These are phyloP conservation scores for Lantana camara DNA, from an alignment of 257 asterid genomes.

Conservation along the genomic window DNA sequence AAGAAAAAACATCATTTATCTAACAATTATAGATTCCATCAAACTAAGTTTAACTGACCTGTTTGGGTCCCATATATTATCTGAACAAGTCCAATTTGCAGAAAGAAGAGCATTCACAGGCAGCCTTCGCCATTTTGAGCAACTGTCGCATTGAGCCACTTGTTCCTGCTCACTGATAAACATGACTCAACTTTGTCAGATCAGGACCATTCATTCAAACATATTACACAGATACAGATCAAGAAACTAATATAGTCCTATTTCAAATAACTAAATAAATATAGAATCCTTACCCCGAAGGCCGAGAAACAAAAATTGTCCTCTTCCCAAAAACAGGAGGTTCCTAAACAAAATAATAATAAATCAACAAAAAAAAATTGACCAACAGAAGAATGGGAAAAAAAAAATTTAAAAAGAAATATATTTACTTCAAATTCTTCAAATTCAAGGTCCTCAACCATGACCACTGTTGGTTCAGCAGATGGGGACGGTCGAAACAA, in stretches of 20 bases:
- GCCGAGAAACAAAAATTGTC: slow-evolving; percentile 67
- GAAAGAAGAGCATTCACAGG: slow-evolving; percentile 74
- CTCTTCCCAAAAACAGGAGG: slow-evolving; percentile 93
- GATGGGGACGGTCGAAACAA: slow-evolving; percentile 79
- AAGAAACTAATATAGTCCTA: too few species aligned
- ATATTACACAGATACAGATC: background rate
- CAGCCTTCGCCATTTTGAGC: slow-evolving; percentile 89
- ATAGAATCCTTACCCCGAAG: slow-evolving; percentile 72
- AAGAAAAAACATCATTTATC: background rate
- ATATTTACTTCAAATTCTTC: slow-evolving; percentile 78
- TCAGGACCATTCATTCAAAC: slow-evolving; percentile 3
- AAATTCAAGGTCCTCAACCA: slow-evolving; percentile 71
- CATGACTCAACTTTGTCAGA: slow-evolving; percentile 28
- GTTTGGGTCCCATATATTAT: slow-evolving; percentile 69
- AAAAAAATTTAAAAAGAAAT: background rate
- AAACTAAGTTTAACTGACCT: slow-evolving; percentile 45
- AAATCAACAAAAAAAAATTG: background rate
- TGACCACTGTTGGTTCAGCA: slow-evolving; percentile 54
- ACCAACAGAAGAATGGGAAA: background rate
- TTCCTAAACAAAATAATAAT: slow-evolving; percentile 50
- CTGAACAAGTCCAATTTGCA: slow-evolving; percentile 81
- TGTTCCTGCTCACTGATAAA: slow-evolving; percentile 82
- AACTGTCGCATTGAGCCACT: slow-evolving; percentile 82
- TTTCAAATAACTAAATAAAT: too few species aligned
- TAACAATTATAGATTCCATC: background rate